phyloP scores from a whole-genome alignment of 192 early-diverging fungal genomes.

The Entophlyctis helioformis region DNA sequence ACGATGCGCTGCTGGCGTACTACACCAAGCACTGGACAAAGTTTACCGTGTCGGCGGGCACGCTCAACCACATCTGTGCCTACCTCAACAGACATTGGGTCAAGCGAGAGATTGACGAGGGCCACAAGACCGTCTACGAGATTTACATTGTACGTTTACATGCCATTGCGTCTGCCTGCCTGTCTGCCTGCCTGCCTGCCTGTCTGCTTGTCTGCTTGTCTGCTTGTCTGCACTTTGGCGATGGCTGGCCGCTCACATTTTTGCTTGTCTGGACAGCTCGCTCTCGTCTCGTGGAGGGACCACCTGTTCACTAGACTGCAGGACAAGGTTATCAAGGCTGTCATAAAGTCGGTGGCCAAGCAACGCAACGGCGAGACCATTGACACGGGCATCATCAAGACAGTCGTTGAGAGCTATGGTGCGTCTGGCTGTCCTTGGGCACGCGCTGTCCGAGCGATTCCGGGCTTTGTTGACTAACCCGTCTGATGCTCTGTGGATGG shows the following conservation, averaged over 20 bases:
- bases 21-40: slow-evolving; percentile 84
- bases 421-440: too few relatives aligned
- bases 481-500: too few relatives aligned
- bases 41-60: slow-evolving; percentile 73
- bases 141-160: slow-evolving; percentile 73
- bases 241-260: background rate
- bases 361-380: slow-evolving; percentile 85
- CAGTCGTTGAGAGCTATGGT: slow-evolving; percentile 86
- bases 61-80: slow-evolving; percentile 80
- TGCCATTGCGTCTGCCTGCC: background rate
- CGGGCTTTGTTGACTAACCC: too few relatives aligned
- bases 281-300: slow-evolving; percentile 79
- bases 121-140: slow-evolving; percentile 75
- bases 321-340: slow-evolving; percentile 57
- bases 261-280: slow-evolving; percentile 35
- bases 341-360: slow-evolving; percentile 67
- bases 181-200: too few relatives aligned
- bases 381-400: slow-evolving; percentile 73
- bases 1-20: slow-evolving; percentile 72
- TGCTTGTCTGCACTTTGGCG: background rate
- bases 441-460: too few relatives aligned
- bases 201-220: too few relatives aligned
- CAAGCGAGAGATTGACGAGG: slow-evolving; percentile 90
- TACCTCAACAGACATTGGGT: slow-evolving; percentile 98
- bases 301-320: slow-evolving; percentile 56